Conservation (phyloP, 1,139 yeast species). For the Scheffersomyces parashehatae region DNA sequence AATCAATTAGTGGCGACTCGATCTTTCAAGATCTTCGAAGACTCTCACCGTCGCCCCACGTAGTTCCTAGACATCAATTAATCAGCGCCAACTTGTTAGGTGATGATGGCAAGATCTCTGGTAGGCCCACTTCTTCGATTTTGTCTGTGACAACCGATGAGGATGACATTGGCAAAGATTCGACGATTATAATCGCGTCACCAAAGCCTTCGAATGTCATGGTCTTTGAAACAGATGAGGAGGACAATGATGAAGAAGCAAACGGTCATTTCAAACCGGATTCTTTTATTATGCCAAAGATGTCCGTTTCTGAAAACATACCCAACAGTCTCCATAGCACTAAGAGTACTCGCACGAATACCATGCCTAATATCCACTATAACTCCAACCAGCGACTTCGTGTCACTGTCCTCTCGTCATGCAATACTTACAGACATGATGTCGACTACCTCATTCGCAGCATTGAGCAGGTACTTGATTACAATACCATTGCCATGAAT, state of each 20-base stretch:
- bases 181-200: slow-evolving; percentile 16
- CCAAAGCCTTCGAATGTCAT: slow-evolving; percentile 22
- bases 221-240: slow-evolving; percentile 48
- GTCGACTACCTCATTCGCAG: slow-evolving; percentile 20
- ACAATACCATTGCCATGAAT: slow-evolving; percentile 11
- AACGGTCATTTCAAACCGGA: slow-evolving; percentile 13
- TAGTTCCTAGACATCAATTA: background rate
- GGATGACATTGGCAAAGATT: slow-evolving; percentile 13
- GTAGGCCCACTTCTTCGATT: slow-evolving; percentile 21
- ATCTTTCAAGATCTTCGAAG: slow-evolving; percentile 3
- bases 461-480: slow-evolving; percentile 13
- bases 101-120: slow-evolving; percentile 1
- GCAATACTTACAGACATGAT: slow-evolving; percentile 19
- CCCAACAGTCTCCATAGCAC: slow-evolving; percentile 4
- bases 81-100: slow-evolving; percentile 2
- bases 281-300: slow-evolving; percentile 42
- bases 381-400: slow-evolving; percentile 2
- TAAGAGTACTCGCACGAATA: background rate
- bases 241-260: slow-evolving; percentile 28
- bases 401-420: slow-evolving; percentile 22
- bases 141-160: slow-evolving; percentile 28
- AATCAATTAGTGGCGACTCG: slow-evolving; percentile 14
- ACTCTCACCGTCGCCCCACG: slow-evolving; percentile 2
- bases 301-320: slow-evolving; percentile 24
- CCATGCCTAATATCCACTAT: background rate